Conservation (phyloP, 805 yeast genomes). For the Tetrapisispora arboricola region DNA sequence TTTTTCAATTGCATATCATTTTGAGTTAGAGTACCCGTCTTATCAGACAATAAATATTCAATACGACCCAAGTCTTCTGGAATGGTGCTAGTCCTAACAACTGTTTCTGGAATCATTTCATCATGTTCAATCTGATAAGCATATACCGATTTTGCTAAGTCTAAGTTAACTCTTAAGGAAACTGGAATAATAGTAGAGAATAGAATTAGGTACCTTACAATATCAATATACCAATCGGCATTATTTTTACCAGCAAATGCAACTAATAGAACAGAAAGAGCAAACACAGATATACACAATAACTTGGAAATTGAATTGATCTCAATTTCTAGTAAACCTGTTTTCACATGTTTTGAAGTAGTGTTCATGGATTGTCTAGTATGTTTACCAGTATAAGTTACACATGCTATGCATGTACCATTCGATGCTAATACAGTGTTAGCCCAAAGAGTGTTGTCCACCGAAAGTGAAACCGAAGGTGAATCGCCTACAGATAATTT, state of each 20-base stretch:
- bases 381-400: constrained; percentile 83
- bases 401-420: constrained; percentile 83
- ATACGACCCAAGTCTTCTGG: constrained; percentile 97
- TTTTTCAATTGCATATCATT: constrained; percentile 96
- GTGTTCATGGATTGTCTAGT: constrained; percentile 95
- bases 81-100: constrained; percentile 93
- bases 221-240: constrained; percentile 76
- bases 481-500: constrained; percentile 49
- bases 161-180: constrained; percentile 85
- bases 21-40: constrained; percentile 95
- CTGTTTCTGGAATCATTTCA: constrained; percentile 64
- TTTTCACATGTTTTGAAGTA: constrained; percentile 73
- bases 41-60: constrained; percentile 84
- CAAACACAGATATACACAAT: constrained; percentile 75
- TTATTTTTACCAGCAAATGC: constrained; percentile 65
- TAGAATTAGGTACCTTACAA: constrained; percentile 80
- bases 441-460: constrained; percentile 96
- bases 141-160: constrained; percentile 89
- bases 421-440: constrained; percentile 87
- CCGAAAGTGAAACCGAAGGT: constrained; percentile 48
- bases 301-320: constrained; percentile 82
- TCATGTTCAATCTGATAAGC: constrained; percentile 94
- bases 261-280: constrained; percentile 67
- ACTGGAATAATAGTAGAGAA: constrained; percentile 96
- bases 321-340: constrained; percentile 83